A percentile compares a stretch with the other conserved stretches of the same genome.
Evolutionary conservation across 23 red algal species (phyloP).

Genomic region (Porphyridium purpureum): DNA sequence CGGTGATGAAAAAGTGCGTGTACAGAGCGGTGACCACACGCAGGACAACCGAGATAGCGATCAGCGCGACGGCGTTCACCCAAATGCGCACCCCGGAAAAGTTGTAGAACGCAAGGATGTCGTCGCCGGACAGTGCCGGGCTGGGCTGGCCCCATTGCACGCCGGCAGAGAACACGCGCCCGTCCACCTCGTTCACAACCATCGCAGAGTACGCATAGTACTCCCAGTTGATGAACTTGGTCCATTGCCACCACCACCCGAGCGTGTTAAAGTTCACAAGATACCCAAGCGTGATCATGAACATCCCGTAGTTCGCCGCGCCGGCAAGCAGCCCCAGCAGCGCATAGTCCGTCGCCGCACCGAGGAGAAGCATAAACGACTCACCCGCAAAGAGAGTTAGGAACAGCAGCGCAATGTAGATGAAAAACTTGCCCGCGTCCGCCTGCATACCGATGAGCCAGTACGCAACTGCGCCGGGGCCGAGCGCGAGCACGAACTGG

Average conservation of each 20-base stretch:
- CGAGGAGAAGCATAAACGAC: conserved; percentile 67
- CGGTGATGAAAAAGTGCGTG: conserved; percentile 1
- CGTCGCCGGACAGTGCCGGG: conserved; percentile 28
- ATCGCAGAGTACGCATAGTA: conserved; percentile 51
- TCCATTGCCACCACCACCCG: conserved; percentile 66
- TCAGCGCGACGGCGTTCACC: conserved; percentile 33
- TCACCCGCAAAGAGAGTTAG: conserved; percentile 51
- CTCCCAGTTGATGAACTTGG: conserved; percentile 30
- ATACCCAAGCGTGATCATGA: conserved; percentile 59
- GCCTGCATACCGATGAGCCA: conserved; percentile 50
- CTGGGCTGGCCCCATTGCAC: conserved; percentile 23
- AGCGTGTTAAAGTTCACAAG: conserved; percentile 47
- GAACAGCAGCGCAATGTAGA: conserved; percentile 60
- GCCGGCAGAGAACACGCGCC: conserved; percentile 21
- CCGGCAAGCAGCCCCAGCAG: conserved; percentile 60
- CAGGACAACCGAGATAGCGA: conserved; percentile 71
- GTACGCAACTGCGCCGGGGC: conserved; percentile 43
- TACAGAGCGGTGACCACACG: conserved; percentile 8
- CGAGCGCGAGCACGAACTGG: conserved; percentile 49
- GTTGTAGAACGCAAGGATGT: conserved; percentile 16
- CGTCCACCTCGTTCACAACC: conserved; percentile 54
- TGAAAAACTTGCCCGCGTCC: conserved; percentile 28
- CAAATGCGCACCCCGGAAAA: conserved; percentile 21
- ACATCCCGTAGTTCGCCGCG: conserved; percentile 48
- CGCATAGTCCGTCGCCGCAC: conserved; percentile 37